Base-by-base conservation (phyloP, 805 yeast species). In the Candida coleopterorum region DNA sequence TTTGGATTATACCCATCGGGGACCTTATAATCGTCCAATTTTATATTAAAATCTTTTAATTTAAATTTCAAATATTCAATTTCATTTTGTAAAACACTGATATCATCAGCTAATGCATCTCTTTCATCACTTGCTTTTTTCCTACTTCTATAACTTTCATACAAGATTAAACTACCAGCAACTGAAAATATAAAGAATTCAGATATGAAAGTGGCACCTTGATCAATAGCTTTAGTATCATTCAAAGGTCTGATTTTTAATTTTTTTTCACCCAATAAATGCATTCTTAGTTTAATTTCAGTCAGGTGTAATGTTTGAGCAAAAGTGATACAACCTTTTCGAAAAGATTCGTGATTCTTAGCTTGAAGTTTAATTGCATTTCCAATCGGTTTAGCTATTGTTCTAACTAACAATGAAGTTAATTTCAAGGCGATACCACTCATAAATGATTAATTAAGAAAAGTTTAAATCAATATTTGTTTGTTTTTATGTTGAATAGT, bases 321-420 rank as follows among this genome's bases (percentile, higher is more conserved):
- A 18, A 85, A 64, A 9, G 56, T 54, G 14, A 86, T 80, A 53
- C 95, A 86, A 1, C 72, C 44, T 25, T 59, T 63, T 38, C 79
- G 71, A 58, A 86, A 85, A 3, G 56, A 42, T 4, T 78, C 81
- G 51, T 81, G 86, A 38, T 82, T 81, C 45, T 78, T 77, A 12
- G 95, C 93, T 50, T 82, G 87, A 12, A 75, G 64, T 53, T 85
- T 86, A 38, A 86, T 65, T 2, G 77, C 65, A 39, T 70, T 79
- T 3, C 90, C 86, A 21, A 85, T 70, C 1, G 95, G 95, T 53
- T 82, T 85, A 25, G 94, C 81, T 29, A 85, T 64, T 25, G 90
- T 85, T 43, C 89, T 60, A 6, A 85, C 75, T 37, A 84, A 68
- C 37, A 85, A 70, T 17, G 89, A 73, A 9, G 86, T 76, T 46